Percentiles rank a stretch among this genome's conserved stretches.
Conservation (phyloP, 1,139 yeast species). For the Saccharomyces pastorianus region DNA sequence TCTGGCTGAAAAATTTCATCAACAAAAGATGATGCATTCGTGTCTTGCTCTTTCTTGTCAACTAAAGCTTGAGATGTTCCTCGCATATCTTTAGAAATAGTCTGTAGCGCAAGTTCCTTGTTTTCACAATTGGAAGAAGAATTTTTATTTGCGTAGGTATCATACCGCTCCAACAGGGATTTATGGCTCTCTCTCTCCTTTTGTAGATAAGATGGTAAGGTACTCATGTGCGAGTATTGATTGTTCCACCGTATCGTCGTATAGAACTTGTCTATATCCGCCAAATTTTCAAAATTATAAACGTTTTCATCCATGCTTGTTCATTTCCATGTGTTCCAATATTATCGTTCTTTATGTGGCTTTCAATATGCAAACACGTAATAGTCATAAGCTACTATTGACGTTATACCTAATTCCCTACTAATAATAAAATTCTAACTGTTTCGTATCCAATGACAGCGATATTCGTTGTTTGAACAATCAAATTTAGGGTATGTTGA, state of each 20-base stretch:
- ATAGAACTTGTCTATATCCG: conserved; percentile 20
- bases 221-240: conserved; percentile 23
- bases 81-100: not conserved
- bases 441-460: not conserved
- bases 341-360: not conserved
- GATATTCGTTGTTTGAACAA: not conserved
- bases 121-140: not conserved
- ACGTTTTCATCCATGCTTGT: conserved; percentile 5
- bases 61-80: not conserved
- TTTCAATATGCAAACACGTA: not conserved
- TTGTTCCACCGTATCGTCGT: conserved; percentile 23
- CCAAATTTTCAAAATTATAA: conserved; percentile 6
- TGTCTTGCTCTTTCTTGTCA: conserved; percentile 9
- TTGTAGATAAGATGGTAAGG: conserved; percentile 22
- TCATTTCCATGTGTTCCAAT: not conserved
- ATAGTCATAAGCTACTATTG: not conserved
- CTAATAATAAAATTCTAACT: not conserved
- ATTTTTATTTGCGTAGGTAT: not conserved
- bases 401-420: not conserved
- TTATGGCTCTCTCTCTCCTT: not conserved
- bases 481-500: not conserved
- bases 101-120: not conserved
- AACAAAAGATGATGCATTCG: conserved; percentile 6
- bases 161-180: not conserved
- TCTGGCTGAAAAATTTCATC: conserved; percentile 2